Evolutionary conservation across 1,139 yeast species (phyloP).

Genomic region (Debaryomyces udenii): DNA sequence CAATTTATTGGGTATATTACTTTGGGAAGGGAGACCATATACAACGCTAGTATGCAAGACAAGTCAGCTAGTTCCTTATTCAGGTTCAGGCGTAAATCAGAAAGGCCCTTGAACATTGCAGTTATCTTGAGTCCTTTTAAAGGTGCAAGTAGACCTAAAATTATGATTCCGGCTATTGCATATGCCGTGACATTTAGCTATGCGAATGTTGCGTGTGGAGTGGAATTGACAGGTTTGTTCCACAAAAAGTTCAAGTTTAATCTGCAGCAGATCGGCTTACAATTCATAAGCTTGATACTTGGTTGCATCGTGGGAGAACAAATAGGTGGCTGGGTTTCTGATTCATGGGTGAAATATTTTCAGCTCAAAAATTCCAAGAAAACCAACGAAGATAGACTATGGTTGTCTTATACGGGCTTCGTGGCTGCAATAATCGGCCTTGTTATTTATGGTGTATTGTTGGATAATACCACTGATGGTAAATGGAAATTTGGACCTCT

Average conservation of each 20-base stretch:
- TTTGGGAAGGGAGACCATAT: constrained; percentile 24
- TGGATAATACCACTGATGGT: constrained; percentile 14
- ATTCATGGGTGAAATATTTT: constrained; percentile 19
- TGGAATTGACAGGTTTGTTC: constrained; percentile 22
- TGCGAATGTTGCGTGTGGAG: constrained; percentile 25
- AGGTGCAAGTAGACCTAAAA: constrained; percentile 14
- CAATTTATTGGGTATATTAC: constrained; percentile 20
- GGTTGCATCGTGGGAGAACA: constrained; percentile 24
- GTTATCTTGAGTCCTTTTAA: constrained; percentile 17
- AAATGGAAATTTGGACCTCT: constrained; percentile 22
- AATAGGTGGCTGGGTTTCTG: constrained; percentile 24
- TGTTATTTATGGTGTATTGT: constrained; percentile 20
- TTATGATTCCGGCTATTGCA: constrained; percentile 21
- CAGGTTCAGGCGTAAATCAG: constrained; percentile 11
- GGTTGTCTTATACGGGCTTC: constrained; percentile 24
- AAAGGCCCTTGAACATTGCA: constrained; percentile 10
- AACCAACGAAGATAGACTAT: constrained; percentile 15
- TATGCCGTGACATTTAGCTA: constrained; percentile 21
- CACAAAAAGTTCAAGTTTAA: constrained; percentile 19
- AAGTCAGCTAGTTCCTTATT: not conserved
- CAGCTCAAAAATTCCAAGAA: not conserved
- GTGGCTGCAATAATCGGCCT: constrained; percentile 19
- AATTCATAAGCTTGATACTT: constrained; percentile 21
- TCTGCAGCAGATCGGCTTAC: constrained; percentile 24
- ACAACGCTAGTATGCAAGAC: constrained; percentile 9